A percentile compares a stretch with the other conserved stretches of the same genome.
Evolutionary conservation across 495 filamentous ascomycete species (phyloP).

Genomic region (Talaromyces trachyspermus): DNA sequence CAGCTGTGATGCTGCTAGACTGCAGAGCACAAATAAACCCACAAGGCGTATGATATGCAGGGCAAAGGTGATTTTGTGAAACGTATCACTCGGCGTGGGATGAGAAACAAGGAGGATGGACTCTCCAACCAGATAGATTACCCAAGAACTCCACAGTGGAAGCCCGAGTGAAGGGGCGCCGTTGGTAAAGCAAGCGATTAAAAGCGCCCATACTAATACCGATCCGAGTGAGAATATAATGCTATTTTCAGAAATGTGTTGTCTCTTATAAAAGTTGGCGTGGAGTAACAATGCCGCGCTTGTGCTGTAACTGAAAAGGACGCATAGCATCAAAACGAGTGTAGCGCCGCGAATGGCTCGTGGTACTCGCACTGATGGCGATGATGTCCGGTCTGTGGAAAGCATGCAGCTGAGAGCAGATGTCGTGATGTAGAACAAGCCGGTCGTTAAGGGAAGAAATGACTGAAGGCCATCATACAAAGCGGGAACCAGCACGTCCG

Average conservation of each 20-base stretch:
- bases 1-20: not conserved
- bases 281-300: not conserved
- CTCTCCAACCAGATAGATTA: constrained; percentile 9
- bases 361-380: not conserved
- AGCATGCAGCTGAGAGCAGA: not conserved
- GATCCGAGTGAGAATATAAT: constrained; percentile 8
- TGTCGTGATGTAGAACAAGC: not conserved
- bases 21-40: constrained; percentile 1
- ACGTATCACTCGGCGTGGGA: not conserved
- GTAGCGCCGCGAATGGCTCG: not conserved
- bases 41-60: constrained; percentile 7
- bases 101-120: not conserved
- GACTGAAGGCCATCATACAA: not conserved
- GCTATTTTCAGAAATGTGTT: not conserved
- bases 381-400: not conserved
- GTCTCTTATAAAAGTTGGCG: not conserved
- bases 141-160: constrained; percentile 1
- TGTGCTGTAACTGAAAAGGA: constrained; percentile 8
- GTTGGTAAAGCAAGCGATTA: not conserved
- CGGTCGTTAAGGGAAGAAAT: not conserved
- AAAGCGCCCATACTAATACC: constrained; percentile 8
- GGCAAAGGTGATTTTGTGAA: not conserved
- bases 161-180: not conserved
- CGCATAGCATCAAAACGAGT: not conserved
- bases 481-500: not conserved